These are phyloP conservation scores for Clonostachys rhizophaga DNA, from an alignment of 2,329 filamentous ascomycete genomes.

Conservation along the genomic window DNA sequence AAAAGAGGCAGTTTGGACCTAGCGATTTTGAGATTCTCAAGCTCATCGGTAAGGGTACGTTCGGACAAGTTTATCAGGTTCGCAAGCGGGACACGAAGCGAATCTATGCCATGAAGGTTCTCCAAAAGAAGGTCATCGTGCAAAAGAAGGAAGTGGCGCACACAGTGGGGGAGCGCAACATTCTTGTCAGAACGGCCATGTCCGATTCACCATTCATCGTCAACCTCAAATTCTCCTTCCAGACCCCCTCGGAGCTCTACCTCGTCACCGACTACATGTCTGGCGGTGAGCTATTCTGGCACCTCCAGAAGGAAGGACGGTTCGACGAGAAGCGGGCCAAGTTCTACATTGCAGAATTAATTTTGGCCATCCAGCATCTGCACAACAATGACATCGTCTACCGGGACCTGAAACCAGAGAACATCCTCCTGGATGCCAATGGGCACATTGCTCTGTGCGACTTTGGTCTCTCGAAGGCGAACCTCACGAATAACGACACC, in stretches of 20 bases:
- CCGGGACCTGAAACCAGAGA: constrained; percentile 94
- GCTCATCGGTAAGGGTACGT: constrained; percentile 96
- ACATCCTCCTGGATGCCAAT: constrained; percentile 93
- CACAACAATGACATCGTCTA: constrained; percentile 98
- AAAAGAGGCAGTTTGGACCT: constrained; percentile 88
- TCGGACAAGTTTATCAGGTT: constrained; percentile 97
- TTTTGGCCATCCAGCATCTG: constrained; percentile 88
- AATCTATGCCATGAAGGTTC: constrained; percentile 98
- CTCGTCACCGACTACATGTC: constrained; percentile 99
- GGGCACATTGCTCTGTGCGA: constrained; percentile 97
- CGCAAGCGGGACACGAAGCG: constrained; percentile 93
- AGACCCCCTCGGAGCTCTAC: constrained; percentile 93
- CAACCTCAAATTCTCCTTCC: constrained; percentile 96
- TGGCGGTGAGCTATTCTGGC: constrained; percentile 96
- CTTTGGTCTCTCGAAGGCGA: constrained; percentile 96
- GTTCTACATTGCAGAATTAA: constrained; percentile 98
- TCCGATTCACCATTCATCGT: constrained; percentile 97
- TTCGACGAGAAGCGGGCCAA: constrained; percentile 94
- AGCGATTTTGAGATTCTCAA: constrained; percentile 95
- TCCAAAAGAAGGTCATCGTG: constrained; percentile 99
- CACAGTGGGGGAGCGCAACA: constrained; percentile 94
- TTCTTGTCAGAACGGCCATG: constrained; percentile 91
- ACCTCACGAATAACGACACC: constrained; percentile 93
- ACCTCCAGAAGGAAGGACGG: constrained; percentile 92
- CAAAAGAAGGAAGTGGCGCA: constrained; percentile 99